Base-by-base conservation (phyloP, 2,329 filamentous ascomycete species). In the Cladophialophora carrionii region DNA sequence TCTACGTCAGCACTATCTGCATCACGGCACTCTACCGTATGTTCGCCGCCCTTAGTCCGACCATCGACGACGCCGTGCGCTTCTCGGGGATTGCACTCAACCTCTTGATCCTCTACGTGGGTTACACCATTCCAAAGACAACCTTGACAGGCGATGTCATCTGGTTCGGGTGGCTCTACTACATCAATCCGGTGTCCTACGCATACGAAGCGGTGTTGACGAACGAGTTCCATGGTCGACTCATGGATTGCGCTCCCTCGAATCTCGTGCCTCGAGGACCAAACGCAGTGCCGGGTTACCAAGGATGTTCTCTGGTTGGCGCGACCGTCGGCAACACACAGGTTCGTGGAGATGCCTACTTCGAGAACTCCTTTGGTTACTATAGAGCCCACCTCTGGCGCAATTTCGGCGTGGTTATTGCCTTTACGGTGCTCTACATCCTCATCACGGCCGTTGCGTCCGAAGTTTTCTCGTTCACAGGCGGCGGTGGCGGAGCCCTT, bases 391-490 rank as follows among this genome's bases (percentile, higher is more conserved):
- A 89, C 71, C 75, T 89, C 0, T 89, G 87, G 81, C 86, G 90
- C 3, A 92, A 94, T 74, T 92, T 90, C 72, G 90, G 89, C 34
- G 87, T 93, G 3, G 77, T 95, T 1, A 87, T 93, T 70, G 90
- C 88, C 0, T 95, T 91, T 70, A 85, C 87, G 0, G 81, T 91
- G 0, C 82, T 92, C 4, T 96, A 94, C 73, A 84, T 96, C 12
- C 70, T 88, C 10, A 77, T 94, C 32, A 94, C 90, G 0, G 83
- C 89, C 4, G 70, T 90, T 24, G 89, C 88, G 0, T 87, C 88
- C 17, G 91, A 96, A 72, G 71, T 85, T 0, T 82, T 93, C 71
- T 84, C 59, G 5, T 61, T 55, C 14, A 78, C 80, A 1, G 78
- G 79, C 17, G 65, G 53, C 20, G 89, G 87, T 5, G 88, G 87